A percentile compares a stretch with the other conserved stretches of the same genome.
Conservation (phyloP, 176 grass and related monocot genomes). For the Aegilops sharonensis region DNA sequence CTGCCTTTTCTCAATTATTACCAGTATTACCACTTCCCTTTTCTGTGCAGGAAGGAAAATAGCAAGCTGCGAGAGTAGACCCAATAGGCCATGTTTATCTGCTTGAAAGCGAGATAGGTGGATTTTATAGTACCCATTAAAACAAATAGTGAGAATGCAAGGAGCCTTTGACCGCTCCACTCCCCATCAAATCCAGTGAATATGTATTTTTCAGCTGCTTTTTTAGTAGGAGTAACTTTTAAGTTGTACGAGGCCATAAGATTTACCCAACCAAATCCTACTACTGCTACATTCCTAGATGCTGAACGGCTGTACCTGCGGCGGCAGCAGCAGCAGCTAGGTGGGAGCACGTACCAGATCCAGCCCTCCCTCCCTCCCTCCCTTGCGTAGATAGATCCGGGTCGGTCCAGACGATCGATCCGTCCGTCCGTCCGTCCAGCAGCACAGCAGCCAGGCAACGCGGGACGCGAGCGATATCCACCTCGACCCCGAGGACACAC, state of each 20-base stretch:
- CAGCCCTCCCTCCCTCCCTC: neutral
- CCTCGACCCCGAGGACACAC: conserved; percentile 12
- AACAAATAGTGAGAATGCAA: neutral
- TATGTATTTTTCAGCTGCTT: no score
- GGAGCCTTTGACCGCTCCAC: neutral
- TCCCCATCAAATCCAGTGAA: neutral
- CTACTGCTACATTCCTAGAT: conserved; percentile 13
- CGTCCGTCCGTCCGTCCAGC: neutral
- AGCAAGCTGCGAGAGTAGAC: neutral
- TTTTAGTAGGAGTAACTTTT: no score
- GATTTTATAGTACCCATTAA: neutral
- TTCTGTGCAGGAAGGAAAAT: neutral
- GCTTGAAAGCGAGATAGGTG: neutral
- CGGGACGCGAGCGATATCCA: neutral
- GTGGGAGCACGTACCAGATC: conserved; percentile 1
- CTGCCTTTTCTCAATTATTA: neutral
- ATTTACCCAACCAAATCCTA: conserved; percentile 7
- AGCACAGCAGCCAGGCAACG: neutral
- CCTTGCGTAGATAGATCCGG: conserved; percentile 24
- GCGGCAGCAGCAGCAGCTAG: neutral
- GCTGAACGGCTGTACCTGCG: neutral
- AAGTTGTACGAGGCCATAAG: neutral
- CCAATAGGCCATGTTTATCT: neutral
- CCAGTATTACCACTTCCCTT: neutral
- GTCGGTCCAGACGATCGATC: neutral